Evolutionary conservation across 2,329 filamentous ascomycete species (phyloP), one percentile per base, ranked within the genome.

Genomic region (Aspergillus bombycis): DNA sequence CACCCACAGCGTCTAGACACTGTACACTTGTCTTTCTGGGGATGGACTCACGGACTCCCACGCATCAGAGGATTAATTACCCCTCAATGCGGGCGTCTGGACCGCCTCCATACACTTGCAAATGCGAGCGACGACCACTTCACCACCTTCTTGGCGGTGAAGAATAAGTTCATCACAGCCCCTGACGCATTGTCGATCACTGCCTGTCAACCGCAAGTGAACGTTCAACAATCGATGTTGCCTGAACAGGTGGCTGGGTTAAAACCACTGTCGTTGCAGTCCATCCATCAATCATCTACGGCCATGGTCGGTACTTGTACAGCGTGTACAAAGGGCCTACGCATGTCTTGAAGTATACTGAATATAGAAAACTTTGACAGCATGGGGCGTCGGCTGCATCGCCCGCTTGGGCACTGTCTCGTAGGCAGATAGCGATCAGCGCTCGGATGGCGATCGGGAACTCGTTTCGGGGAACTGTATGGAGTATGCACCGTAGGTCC

Each of bases 131-230:
- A 19, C 38, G 38, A 19, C 8, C 38, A 41, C 16, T 41, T 41
- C 38, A n/a, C 16, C 38, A n/a, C 16, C 38, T 53, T 3, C 58
- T 60, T 60, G 58, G 59, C 59, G 21, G n/a, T 46, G 43, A 32
- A 45, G 21, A 45, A 45, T 6, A 21, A 23, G 26, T 32, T 23
- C 36, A 28, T 30, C 58, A 57, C 60, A 62, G 54, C 60, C 60
- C 54, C 60, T 50, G 50, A 61, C 34, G 60, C 54, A n/a, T 19
- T 57, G 60, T 57, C 60, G 60, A 62, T 62, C 60, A n/a, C 26
- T 50, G 48, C 34, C 56, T 32, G 34, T 52, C 54, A 32, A 41
- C 43, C 21, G 5, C 23, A 28, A 28, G 23, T 48, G 7, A 48
- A 26, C 23, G n/a, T 43, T 21, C 46, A 16, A 19, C 14, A 50